Percentiles rank a stretch among this genome's conserved stretches.
Evolutionary conservation across 1,139 yeast genomes (phyloP).

Genomic region (Suhomyces anneliseae): DNA sequence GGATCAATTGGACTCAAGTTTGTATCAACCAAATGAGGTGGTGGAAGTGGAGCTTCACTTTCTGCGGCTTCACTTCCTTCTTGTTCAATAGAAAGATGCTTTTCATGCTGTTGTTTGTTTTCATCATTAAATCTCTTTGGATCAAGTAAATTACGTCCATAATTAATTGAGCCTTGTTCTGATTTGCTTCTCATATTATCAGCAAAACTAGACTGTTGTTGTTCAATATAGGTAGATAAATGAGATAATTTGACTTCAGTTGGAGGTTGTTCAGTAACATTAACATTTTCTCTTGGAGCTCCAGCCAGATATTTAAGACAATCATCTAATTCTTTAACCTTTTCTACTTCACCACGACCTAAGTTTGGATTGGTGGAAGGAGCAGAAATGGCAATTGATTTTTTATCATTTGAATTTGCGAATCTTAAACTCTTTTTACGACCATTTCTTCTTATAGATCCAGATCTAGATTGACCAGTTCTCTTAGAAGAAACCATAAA

Average conservation of each 20-base stretch:
- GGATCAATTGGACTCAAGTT: slow-evolving; percentile 2
- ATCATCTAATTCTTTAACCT: slow-evolving; percentile 26
- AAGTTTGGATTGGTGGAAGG: slow-evolving; percentile 32
- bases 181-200: slow-evolving; percentile 15
- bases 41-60: slow-evolving; percentile 31
- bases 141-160: slow-evolving; percentile 13
- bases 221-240: slow-evolving; percentile 29
- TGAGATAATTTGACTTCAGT: slow-evolving; percentile 21
- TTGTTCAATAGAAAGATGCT: slow-evolving; percentile 3
- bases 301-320: slow-evolving; percentile 31
- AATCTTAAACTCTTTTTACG: slow-evolving; percentile 4
- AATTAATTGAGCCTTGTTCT: slow-evolving; percentile 19
- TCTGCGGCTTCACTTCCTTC: slow-evolving; percentile 17
- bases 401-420: slow-evolving; percentile 1
- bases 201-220: slow-evolving; percentile 27
- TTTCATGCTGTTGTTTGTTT: background rate
- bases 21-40: slow-evolving; percentile 20
- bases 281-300: slow-evolving; percentile 17
- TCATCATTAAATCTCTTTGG: slow-evolving; percentile 11
- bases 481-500: slow-evolving; percentile 35
- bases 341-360: slow-evolving; percentile 22
- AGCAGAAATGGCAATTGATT: slow-evolving; percentile 21
- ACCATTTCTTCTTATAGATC: slow-evolving; percentile 7
- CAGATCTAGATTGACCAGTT: slow-evolving; percentile 13
- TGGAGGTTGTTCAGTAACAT: slow-evolving; percentile 2